Evolutionary conservation across 805 yeast species (phyloP).

Genomic region (Metschnikowia reukaufii): DNA sequence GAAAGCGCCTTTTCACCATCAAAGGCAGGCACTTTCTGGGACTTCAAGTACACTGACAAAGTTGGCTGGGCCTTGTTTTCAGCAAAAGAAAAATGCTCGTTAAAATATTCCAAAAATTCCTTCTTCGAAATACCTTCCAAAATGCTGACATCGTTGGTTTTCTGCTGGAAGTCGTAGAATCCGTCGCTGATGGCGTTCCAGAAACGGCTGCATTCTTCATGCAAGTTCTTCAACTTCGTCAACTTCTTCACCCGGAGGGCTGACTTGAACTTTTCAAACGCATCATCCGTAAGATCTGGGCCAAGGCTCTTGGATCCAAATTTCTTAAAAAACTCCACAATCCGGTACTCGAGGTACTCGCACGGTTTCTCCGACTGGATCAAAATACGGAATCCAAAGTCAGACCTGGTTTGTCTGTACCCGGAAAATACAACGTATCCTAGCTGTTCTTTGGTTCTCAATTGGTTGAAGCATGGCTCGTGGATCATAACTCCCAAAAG

Average conservation of each 20-base stretch:
- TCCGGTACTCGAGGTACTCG: slow-evolving; percentile 71
- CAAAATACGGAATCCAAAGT: slow-evolving; percentile 69
- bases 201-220: slow-evolving; percentile 69
- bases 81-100: slow-evolving; percentile 36
- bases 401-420: slow-evolving; percentile 63
- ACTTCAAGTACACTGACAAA: slow-evolving; percentile 46
- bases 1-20: slow-evolving; percentile 23
- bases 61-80: slow-evolving; percentile 19
- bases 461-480: slow-evolving; percentile 87
- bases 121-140: slow-evolving; percentile 53
- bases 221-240: slow-evolving; percentile 73
- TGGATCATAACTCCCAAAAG: slow-evolving; percentile 68
- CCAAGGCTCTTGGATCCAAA: slow-evolving; percentile 46
- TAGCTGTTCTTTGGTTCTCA: slow-evolving; percentile 91
- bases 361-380: slow-evolving; percentile 83
- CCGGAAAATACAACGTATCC: slow-evolving; percentile 94
- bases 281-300: slow-evolving; percentile 54
- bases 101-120: slow-evolving; percentile 59
- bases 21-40: slow-evolving; percentile 39
- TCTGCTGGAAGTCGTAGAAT: slow-evolving; percentile 68
- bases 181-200: slow-evolving; percentile 73
- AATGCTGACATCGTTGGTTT: slow-evolving; percentile 55
- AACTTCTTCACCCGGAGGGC: slow-evolving; percentile 66
- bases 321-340: slow-evolving; percentile 59
- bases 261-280: slow-evolving; percentile 64